Conservation (phyloP, 2,329 filamentous ascomycete genomes). For the Cytospora leucostoma region DNA sequence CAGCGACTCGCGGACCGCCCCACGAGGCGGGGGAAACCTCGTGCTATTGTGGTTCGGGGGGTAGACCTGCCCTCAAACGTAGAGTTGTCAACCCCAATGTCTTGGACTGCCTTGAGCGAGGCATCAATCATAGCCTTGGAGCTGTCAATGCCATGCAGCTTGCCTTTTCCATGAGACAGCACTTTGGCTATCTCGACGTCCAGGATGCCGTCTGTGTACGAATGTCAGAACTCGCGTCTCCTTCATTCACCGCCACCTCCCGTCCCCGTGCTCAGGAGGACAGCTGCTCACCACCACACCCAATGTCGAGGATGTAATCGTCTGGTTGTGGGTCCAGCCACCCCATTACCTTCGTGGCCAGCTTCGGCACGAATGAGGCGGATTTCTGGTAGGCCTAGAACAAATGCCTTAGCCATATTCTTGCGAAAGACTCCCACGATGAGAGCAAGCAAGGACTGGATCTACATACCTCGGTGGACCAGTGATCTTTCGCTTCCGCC, state of each 20-base stretch:
- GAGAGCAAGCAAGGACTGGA: background rate
- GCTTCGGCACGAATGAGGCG: conserved; percentile 64
- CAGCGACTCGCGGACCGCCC: background rate
- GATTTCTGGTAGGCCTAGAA: conserved; percentile 59
- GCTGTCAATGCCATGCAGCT: conserved; percentile 59
- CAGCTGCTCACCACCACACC: conserved; percentile 57
- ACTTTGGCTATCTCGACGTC: conserved; percentile 49
- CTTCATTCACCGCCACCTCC: background rate
- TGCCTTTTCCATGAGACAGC: conserved; percentile 47
- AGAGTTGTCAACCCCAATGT: conserved; percentile 39
- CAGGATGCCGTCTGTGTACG: conserved; percentile 6
- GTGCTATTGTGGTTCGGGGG: background rate
- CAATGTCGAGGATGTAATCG: conserved; percentile 62
- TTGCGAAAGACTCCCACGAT: background rate
- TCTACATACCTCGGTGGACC: conserved; percentile 42
- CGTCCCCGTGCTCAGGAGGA: conserved; percentile 4
- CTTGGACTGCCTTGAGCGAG: conserved; percentile 45
- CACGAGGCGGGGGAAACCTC: background rate
- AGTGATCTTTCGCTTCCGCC: conserved; percentile 38
- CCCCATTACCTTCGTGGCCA: conserved; percentile 58
- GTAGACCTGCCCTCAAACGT: conserved; percentile 46
- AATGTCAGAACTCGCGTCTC: background rate
- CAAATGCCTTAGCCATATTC: conserved; percentile 30
- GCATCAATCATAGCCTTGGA: conserved; percentile 61
- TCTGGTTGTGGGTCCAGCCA: conserved; percentile 61